Percentiles rank a stretch among this genome's conserved stretches.
phyloP scores from a whole-genome alignment of 768 basidiomycete species.

The Imleria badia region DNA sequence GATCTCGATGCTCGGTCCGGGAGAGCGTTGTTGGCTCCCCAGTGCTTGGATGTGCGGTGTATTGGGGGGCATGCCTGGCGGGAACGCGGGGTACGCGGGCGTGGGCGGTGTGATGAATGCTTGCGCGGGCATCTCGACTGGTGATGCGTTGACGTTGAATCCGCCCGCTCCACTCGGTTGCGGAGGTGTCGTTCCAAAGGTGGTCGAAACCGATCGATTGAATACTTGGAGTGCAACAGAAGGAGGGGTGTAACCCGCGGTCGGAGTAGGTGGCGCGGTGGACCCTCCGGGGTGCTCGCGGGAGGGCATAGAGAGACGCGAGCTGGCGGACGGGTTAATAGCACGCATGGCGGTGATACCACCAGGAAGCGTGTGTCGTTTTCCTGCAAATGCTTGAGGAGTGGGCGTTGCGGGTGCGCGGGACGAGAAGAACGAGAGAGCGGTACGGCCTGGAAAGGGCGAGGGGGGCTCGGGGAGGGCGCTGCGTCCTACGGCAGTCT shows the following conservation, averaged over 20 bases:
- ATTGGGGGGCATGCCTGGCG: conserved; percentile 43
- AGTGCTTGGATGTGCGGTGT: conserved; percentile 57
- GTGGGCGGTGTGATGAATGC: conserved; percentile 46
- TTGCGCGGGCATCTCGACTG: conserved; percentile 18
- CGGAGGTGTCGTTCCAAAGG: conserved; percentile 37
- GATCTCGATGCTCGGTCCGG: conserved; percentile 64
- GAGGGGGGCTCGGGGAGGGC: conserved; percentile 76
- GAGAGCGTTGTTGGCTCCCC: conserved; percentile 46
- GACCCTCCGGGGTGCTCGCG: conserved; percentile 26
- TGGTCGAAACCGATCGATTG: conserved; percentile 27
- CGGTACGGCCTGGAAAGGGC: conserved; percentile 59
- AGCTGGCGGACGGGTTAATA: conserved; percentile 15
- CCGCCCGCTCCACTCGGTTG: conserved; percentile 21
- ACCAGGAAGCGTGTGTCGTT: conserved; percentile 52
- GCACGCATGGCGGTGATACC: conserved; percentile 33
- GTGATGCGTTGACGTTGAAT: neutral
- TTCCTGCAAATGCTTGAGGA: conserved; percentile 51
- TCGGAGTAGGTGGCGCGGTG: conserved; percentile 3
- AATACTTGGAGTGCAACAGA: conserved; percentile 37
- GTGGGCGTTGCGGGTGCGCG: conserved; percentile 16
- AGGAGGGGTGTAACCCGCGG: conserved; percentile 31
- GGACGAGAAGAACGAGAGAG: conserved; percentile 29
- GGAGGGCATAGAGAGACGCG: conserved; percentile 27
- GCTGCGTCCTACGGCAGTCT: conserved; percentile 27
- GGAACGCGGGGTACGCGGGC: conserved; percentile 73